Conservation (phyloP, 306 rosid genomes). For the Rubus idaeus region DNA sequence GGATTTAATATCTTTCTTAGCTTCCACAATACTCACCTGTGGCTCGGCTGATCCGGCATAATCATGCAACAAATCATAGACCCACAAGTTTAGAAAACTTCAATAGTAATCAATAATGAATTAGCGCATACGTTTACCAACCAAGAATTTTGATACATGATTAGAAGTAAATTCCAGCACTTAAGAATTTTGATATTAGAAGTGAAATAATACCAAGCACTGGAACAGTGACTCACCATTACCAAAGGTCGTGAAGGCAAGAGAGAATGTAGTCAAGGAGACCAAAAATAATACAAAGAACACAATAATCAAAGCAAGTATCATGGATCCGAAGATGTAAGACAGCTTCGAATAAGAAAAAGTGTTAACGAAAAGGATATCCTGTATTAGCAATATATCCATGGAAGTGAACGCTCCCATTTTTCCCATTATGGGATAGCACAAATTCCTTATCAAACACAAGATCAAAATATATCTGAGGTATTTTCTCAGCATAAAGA, state of each 20-base stretch:
- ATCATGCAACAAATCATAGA: background rate
- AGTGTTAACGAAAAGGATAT: constrained; percentile 49
- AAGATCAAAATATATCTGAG: constrained; percentile 59
- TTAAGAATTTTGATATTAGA: background rate
- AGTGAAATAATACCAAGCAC: background rate
- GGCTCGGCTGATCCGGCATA: constrained; percentile 30
- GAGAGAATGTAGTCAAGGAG: constrained; percentile 44
- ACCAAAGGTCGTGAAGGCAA: constrained; percentile 25
- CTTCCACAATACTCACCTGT: constrained; percentile 34
- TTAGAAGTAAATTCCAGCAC: background rate
- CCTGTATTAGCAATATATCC: constrained; percentile 38
- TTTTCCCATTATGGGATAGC: constrained; percentile 68
- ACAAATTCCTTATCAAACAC: constrained; percentile 57
- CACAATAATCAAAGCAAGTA: background rate
- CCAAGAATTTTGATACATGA: background rate
- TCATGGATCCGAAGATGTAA: background rate
- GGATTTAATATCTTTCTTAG: constrained; percentile 35
- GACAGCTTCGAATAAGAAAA: constrained; percentile 13
- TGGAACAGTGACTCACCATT: constrained; percentile 42
- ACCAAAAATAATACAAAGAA: constrained; percentile 4
- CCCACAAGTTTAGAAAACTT: background rate
- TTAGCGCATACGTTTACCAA: constrained; percentile 29
- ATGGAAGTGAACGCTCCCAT: constrained; percentile 60
- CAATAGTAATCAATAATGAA: background rate
- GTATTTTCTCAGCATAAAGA: constrained; percentile 54